Conservation (phyloP, 2,329 filamentous ascomycete species). For the Trichoderma oligosporum region DNA sequence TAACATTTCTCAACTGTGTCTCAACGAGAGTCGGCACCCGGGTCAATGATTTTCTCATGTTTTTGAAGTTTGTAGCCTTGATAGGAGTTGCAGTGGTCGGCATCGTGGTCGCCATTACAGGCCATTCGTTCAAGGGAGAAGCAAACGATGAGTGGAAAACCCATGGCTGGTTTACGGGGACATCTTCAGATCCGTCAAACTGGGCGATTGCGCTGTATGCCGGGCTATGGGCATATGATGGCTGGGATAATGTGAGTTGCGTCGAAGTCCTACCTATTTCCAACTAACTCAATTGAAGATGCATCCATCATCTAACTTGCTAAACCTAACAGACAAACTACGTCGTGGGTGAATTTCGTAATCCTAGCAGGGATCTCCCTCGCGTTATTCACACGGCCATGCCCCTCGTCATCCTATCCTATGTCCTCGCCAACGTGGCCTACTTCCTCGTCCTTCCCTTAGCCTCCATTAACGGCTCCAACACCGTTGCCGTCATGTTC, state of each 20-base stretch:
- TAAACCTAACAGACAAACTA: conserved; percentile 72
- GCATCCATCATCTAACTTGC: conserved; percentile 18
- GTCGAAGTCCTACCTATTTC: neutral
- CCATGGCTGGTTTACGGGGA: conserved; percentile 83
- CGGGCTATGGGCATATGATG: conserved; percentile 95
- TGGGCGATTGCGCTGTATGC: conserved; percentile 96
- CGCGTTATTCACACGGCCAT: conserved; percentile 95
- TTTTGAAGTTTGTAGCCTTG: conserved; percentile 90
- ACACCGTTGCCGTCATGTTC: conserved; percentile 95
- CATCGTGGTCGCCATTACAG: conserved; percentile 83
- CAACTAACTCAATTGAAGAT: neutral
- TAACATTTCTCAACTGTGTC: conserved; percentile 84
- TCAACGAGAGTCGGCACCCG: conserved; percentile 85
- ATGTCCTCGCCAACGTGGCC: conserved; percentile 84
- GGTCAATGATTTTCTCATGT: conserved; percentile 90
- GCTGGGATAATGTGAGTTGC: conserved; percentile 87
- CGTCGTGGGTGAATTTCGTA: conserved; percentile 93
- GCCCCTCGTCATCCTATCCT: conserved; percentile 85
- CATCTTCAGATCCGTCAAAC: conserved; percentile 71
- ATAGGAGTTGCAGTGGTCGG: conserved; percentile 83
- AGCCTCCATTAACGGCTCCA: conserved; percentile 74
- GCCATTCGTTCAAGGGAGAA: conserved; percentile 70
- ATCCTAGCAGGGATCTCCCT: conserved; percentile 83
- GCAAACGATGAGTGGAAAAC: conserved; percentile 84
- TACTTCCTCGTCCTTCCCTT: conserved; percentile 93